phyloP scores from a whole-genome alignment of 2,329 filamentous ascomycete species.

The Alternaria triticimaculans region DNA sequence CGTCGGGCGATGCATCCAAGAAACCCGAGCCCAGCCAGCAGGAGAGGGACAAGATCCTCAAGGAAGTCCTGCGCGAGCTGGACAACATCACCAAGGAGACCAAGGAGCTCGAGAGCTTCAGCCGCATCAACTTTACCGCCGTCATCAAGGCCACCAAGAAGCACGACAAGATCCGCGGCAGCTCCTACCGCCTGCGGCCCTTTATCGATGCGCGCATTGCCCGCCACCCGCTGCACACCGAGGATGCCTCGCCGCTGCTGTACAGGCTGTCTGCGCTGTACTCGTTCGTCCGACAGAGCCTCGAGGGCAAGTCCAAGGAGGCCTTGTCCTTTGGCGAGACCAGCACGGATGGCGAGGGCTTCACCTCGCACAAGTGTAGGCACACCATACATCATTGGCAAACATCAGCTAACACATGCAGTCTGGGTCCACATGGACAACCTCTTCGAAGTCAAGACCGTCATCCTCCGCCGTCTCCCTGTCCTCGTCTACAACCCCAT shows the following conservation, averaged over 20 bases:
- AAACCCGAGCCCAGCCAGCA: constrained; percentile 44
- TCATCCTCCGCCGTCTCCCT: constrained; percentile 87
- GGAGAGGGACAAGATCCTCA: constrained; percentile 62
- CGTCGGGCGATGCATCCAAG: constrained; percentile 22
- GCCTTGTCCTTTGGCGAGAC: constrained; percentile 55
- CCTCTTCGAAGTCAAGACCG: constrained; percentile 94
- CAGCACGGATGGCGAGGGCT: constrained; percentile 64
- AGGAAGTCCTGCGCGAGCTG: constrained; percentile 78
- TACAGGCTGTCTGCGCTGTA: constrained; percentile 94
- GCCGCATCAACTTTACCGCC: constrained; percentile 94
- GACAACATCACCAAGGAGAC: constrained; percentile 89
- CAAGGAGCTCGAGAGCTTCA: constrained; percentile 93
- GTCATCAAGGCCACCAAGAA: constrained; percentile 99
- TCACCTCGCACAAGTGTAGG: constrained; percentile 86
- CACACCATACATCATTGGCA: background rate
- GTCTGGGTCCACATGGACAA: constrained; percentile 98
- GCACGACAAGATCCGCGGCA: constrained; percentile 91
- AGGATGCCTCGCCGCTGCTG: constrained; percentile 88
- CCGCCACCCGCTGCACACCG: constrained; percentile 92
- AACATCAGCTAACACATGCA: constrained; percentile 49
- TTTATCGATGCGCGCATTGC: constrained; percentile 89
- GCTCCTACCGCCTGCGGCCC: constrained; percentile 85
- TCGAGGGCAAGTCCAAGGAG: constrained; percentile 64
- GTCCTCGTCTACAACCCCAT: constrained; percentile 93
- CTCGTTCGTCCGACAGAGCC: constrained; percentile 85